phyloP scores from a whole-genome alignment of 371 early-diverging fungal species.

The Synchytrium microbalum region DNA sequence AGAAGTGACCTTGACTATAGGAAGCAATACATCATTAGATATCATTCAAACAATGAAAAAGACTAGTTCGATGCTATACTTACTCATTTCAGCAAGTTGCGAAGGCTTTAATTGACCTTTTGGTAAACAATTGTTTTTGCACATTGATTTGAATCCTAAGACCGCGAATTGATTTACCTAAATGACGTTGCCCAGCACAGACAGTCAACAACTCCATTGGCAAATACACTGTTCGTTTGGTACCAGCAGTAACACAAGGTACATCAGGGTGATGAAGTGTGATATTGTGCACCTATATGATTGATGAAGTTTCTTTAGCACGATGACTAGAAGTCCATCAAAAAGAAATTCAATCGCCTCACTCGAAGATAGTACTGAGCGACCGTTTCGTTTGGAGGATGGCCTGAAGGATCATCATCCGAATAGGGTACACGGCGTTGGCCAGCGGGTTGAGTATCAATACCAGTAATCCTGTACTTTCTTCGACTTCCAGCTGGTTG shows the following conservation, averaged over 20 bases:
- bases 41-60: no score
- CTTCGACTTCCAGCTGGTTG: constrained; percentile 8
- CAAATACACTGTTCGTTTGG: constrained; percentile 19
- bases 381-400: constrained; percentile 7
- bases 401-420: not conserved
- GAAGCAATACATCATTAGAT: no score
- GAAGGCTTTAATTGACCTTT: not conserved
- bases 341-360: constrained; percentile 5
- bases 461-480: not conserved
- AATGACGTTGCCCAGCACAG: constrained; percentile 11
- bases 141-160: no score
- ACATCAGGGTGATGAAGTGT: constrained; percentile 26
- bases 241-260: constrained; percentile 17
- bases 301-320: constrained; percentile 10
- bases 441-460: not conserved
- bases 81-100: constrained; percentile 19
- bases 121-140: no score
- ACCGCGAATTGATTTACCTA: no score
- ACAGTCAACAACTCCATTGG: constrained; percentile 35
- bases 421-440: not conserved
- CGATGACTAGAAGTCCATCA: not conserved
- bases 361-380: constrained; percentile 18
- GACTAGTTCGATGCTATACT: no score
- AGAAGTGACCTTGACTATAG: constrained; percentile 15
- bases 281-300: constrained; percentile 6